Evolutionary conservation across 192 early-diverging fungal genomes (phyloP), one percentile per base, ranked within the genome.

Genomic region (Dispira simplex): DNA sequence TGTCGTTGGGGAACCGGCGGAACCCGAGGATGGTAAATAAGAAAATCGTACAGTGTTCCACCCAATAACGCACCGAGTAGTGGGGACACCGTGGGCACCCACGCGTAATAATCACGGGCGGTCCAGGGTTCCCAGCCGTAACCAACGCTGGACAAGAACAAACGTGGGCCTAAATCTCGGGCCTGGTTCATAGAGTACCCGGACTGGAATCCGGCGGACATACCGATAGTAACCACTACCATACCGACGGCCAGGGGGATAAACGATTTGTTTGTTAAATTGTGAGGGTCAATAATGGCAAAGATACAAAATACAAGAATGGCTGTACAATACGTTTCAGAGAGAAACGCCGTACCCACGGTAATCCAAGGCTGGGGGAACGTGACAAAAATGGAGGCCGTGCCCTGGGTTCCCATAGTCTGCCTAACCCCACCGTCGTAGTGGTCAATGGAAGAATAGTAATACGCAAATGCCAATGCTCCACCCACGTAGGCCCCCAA

Each of bases 101-200:
- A 84, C 65, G 81, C 78, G 67, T 89, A 90, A 75, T 81, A 80
- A 60, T 80, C 68, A 68, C 71, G 70, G 12, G 70, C 75, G 20
- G 82, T 75, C 70, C 88, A 90, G 27, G 81, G 81, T 25, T 76
- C 75, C 39, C 65, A 56, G 46, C 88, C 87, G 72, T 83, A 90
- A 11, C 83, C 83, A 46, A 79, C 75, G 63, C 82, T 69, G 28
- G 79, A 69, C 43, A 83, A 80, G 69, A 89, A 89, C 20, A 84
- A 66, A 47, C 89, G 83, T 11, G 87, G 87, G 43, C 85, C 89
- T 70, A 89, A 74, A 71, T 90, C 89, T 74, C 89, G 80, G 8
- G 89, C 89, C 56, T 82, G 83, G 68, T 90, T 90, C 57, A 90
- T 75, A 46, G 79, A 80, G 51, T 81, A 85, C 46, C 83, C 81